These are phyloP conservation scores for Xylaria sp. DNA, from an alignment of 2,329 filamentous ascomycete species.

Conservation along the genomic window DNA sequence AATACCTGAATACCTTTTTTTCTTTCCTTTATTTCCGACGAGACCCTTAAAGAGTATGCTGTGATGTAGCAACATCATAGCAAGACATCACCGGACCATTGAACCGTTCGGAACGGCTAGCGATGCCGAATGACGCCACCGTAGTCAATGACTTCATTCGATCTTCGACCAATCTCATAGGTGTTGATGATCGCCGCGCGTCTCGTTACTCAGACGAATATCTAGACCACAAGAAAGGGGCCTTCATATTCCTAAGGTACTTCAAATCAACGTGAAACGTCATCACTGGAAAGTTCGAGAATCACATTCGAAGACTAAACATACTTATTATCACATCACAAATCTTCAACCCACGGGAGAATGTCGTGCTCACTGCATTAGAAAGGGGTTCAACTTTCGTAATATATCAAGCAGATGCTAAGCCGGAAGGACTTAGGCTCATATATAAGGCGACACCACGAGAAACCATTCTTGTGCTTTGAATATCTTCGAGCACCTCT, in stretches of 20 bases:
- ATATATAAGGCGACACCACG: not conserved
- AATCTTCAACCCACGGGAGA: not conserved
- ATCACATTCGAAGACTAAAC: not conserved
- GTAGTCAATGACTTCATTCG: not conserved
- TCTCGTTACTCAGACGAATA: not conserved
- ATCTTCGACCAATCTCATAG: not conserved
- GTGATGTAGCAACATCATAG: not conserved
- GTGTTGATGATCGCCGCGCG: not conserved
- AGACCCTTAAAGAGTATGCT: not conserved
- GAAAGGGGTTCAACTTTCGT: not conserved
- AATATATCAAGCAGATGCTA: not conserved
- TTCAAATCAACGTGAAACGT: not conserved
- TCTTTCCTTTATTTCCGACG: not conserved
- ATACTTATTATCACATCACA: not conserved
- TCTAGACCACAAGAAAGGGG: not conserved
- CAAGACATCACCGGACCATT: not conserved
- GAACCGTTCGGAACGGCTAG: not conserved
- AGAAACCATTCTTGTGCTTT: not conserved
- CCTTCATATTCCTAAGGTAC: no score
- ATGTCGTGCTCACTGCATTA: not conserved
- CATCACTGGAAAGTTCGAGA: not conserved
- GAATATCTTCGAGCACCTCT: not conserved
- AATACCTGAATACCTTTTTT: not conserved
- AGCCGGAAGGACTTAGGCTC: no score
- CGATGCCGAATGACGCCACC: not conserved